Base-by-base conservation (phyloP, 176 grass and related monocot species). In the Oryza officinalis region DNA sequence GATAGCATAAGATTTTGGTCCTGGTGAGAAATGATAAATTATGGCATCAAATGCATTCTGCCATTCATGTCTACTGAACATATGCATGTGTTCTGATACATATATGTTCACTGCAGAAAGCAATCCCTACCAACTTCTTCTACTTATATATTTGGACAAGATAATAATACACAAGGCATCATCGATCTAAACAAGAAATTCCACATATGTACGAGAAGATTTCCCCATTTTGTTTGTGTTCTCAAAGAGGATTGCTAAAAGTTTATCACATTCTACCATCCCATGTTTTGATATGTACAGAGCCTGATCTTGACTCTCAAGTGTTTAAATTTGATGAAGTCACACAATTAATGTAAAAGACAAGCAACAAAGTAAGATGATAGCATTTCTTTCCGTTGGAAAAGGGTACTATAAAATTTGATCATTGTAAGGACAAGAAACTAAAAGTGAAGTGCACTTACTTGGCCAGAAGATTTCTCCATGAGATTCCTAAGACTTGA, bases 391-490 rank as follows among this genome's bases (percentile, higher is more conserved):
- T 76, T 14, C 18, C 49, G 18, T 59, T 59, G 30, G 30, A 20
- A 4, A n/a, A 27, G n/a, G 67, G 27, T 30, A 33, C 10, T 38
- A 38, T 38, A 38, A 64, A 26, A 27, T 13, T 23, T 79, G 5
- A 77, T 74, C 67, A 49, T 63, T 6, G 32, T 20, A 41, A 37
- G 63, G 15, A 27, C 20, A 49, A 79, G 13, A 37, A 86, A 79
- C 33, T 59, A 46, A 78, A 82, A 73, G 44, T 47, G 5, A 73
- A 67, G 9, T 49, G 32, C 44, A 44, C 64, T 86, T 91, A 94
- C 96, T 86, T 94, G 80, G 28, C 78, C 77, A 92, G 54, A 50
- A 86, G 85, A 87, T 25, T 89, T 94, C 31, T 92, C 83, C 71
- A 93, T 26, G 27, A 96, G 59, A 72, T 69, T 57, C 83, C 91